A percentile compares a stretch with the other conserved stretches of the same genome.
These are phyloP conservation scores for Paragyromitra xinjiangensis DNA, from an alignment of 495 filamentous ascomycete species.

Conservation along the genomic window DNA sequence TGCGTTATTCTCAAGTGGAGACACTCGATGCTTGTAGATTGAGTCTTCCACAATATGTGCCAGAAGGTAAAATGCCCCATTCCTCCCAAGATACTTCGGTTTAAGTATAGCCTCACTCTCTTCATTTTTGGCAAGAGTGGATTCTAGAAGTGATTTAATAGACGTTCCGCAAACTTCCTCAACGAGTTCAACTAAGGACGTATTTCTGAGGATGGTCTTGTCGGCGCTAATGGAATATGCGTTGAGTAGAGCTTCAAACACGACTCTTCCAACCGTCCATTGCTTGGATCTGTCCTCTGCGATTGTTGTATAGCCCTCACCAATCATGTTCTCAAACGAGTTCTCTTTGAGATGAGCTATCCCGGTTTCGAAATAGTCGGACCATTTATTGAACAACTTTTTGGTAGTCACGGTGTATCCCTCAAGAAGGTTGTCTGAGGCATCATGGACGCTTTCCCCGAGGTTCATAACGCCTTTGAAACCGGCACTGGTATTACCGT, in stretches of 20 bases:
- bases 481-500: neutral
- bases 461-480: conserved; percentile 18
- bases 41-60: neutral
- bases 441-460: neutral
- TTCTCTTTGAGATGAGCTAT: neutral
- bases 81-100: conserved; percentile 24
- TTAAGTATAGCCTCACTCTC: neutral
- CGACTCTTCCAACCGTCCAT: conserved; percentile 8
- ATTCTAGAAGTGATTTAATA: neutral
- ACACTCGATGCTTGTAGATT: neutral
- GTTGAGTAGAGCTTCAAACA: conserved; percentile 6
- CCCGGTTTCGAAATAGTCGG: neutral
- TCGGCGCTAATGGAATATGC: conserved; percentile 11
- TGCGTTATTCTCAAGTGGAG: conserved; percentile 1
- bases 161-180: neutral
- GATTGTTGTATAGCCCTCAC: neutral
- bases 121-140: neutral
- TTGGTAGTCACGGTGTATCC: neutral
- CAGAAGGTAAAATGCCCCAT: conserved; percentile 5
- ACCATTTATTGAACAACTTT: neutral
- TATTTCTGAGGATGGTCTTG: neutral
- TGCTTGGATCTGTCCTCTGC: neutral
- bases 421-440: neutral
- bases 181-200: neutral
- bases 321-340: neutral